Evolutionary conservation across 345 rosid species (phyloP).

Genomic region (Aquilaria yunnanensis): DNA sequence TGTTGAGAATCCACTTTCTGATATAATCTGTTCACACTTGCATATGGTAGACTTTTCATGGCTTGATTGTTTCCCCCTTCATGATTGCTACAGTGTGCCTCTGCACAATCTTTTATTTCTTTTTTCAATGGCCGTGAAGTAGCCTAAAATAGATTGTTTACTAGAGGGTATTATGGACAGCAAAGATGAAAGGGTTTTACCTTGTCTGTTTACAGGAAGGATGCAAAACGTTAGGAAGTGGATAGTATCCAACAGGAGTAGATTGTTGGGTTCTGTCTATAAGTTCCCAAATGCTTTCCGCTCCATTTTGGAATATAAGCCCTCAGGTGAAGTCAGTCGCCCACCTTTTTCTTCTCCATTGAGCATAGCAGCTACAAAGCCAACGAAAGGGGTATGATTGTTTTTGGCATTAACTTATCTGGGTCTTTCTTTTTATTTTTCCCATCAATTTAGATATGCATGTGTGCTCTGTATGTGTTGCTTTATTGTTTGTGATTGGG

Average conservation of each 20-base stretch:
- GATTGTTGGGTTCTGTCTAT: constrained; percentile 1
- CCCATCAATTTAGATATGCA: constrained; percentile 1
- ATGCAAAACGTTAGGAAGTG: constrained; percentile 24
- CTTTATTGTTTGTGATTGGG: background rate
- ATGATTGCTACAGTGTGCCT: too few species aligned
- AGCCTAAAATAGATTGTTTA: too few species aligned
- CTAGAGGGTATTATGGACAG: too few species aligned
- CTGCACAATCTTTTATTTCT: too few species aligned
- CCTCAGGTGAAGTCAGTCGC: constrained; percentile 8
- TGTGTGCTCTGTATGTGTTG: background rate
- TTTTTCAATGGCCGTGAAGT: too few species aligned
- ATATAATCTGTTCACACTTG: too few species aligned
- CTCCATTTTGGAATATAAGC: constrained; percentile 6
- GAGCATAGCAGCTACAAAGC: constrained; percentile 10
- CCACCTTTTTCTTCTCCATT: constrained; percentile 16
- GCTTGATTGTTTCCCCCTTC: too few species aligned
- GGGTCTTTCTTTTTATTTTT: background rate
- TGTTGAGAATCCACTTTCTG: too few species aligned
- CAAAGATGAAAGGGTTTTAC: background rate
- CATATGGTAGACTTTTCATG: too few species aligned
- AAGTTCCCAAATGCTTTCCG: background rate
- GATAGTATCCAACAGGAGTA: constrained; percentile 13
- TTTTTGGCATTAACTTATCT: background rate
- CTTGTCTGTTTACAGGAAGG: constrained; percentile 13
- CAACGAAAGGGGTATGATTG: constrained; percentile 17